A percentile compares a stretch with the other conserved stretches of the same genome.
These are phyloP conservation scores for Wickerhamomyces sp. DNA, from an alignment of 1,139 yeast species.

Conservation along the genomic window DNA sequence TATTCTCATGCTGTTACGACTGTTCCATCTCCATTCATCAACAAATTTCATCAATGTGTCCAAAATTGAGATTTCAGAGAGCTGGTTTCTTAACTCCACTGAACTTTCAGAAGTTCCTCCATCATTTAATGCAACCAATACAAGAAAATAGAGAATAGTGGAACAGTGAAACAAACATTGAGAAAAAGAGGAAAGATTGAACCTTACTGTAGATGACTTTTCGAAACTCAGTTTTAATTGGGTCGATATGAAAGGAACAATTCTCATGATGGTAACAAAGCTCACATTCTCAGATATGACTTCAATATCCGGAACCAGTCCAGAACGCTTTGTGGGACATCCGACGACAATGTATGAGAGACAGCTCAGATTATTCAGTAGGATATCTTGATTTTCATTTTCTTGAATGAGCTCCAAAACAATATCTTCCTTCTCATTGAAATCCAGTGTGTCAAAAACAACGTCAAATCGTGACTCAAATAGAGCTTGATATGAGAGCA, in stretches of 20 bases:
- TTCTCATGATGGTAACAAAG: slow-evolving; percentile 5
- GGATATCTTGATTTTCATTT: background rate
- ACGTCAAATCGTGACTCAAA: slow-evolving; percentile 5
- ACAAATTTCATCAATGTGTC: slow-evolving; percentile 44
- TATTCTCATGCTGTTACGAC: slow-evolving; percentile 34
- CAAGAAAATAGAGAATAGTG: slow-evolving; percentile 47
- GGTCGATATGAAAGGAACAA: slow-evolving; percentile 5
- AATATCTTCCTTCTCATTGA: slow-evolving; percentile 20
- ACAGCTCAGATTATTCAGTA: slow-evolving; percentile 10
- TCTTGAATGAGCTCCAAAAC: slow-evolving; percentile 7
- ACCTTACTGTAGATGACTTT: background rate
- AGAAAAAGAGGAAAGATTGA: slow-evolving; percentile 13
- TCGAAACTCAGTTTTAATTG: slow-evolving; percentile 7
- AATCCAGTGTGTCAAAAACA: slow-evolving; percentile 14
- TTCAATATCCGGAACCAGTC: slow-evolving; percentile 30
- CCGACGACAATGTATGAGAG: slow-evolving; percentile 41
- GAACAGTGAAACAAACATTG: slow-evolving; percentile 35
- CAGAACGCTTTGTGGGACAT: slow-evolving; percentile 21
- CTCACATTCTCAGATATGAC: slow-evolving; percentile 29
- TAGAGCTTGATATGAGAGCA: slow-evolving; percentile 10
- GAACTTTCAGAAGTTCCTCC: background rate
- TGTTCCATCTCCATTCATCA: slow-evolving; percentile 65
- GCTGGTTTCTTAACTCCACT: background rate
- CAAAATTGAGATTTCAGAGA: slow-evolving; percentile 27
- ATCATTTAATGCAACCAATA: no score